A percentile compares a stretch with the other conserved stretches of the same genome.
Conservation (phyloP, 2,329 filamentous ascomycete genomes). For the Penicillium griseofulvum region DNA sequence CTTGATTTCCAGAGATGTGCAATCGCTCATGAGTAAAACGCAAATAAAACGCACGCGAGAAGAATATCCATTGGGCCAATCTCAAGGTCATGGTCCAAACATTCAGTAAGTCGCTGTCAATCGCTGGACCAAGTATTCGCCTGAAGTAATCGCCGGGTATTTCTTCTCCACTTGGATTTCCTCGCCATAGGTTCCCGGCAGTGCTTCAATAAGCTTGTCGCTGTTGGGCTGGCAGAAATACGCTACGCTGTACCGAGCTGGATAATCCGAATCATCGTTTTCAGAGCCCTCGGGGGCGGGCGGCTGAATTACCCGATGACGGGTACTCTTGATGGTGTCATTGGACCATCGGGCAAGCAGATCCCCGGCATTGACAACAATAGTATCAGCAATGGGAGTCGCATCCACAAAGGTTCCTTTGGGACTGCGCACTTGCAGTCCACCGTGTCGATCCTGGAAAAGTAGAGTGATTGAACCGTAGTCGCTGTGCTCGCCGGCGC, state of each 20-base stretch:
- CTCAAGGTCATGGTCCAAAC: background rate
- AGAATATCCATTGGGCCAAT: background rate
- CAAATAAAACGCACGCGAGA: background rate
- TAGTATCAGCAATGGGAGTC: conserved; percentile 74
- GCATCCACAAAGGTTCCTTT: conserved; percentile 78
- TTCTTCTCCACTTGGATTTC: conserved; percentile 66
- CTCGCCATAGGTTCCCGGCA: conserved; percentile 70
- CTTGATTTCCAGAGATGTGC: background rate
- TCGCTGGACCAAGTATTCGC: conserved; percentile 76
- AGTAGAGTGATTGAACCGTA: conserved; percentile 56
- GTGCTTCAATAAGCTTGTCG: conserved; percentile 70
- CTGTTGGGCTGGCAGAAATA: conserved; percentile 92
- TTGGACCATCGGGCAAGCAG: conserved; percentile 86
- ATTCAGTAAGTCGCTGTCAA: conserved; percentile 67
- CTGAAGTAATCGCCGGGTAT: conserved; percentile 73
- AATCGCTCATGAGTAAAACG: background rate
- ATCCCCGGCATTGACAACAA: conserved; percentile 88
- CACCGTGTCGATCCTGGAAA: conserved; percentile 57
- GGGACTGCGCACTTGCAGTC: conserved; percentile 65
- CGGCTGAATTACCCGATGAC: conserved; percentile 87
- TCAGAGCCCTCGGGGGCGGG: conserved; percentile 50
- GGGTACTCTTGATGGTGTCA: conserved; percentile 83
- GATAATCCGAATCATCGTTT: conserved; percentile 53
- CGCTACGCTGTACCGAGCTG: conserved; percentile 80
- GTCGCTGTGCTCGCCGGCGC: conserved; percentile 75